phyloP scores from a whole-genome alignment of 1,139 yeast species.

The Sugiyamaella neomexicana region DNA sequence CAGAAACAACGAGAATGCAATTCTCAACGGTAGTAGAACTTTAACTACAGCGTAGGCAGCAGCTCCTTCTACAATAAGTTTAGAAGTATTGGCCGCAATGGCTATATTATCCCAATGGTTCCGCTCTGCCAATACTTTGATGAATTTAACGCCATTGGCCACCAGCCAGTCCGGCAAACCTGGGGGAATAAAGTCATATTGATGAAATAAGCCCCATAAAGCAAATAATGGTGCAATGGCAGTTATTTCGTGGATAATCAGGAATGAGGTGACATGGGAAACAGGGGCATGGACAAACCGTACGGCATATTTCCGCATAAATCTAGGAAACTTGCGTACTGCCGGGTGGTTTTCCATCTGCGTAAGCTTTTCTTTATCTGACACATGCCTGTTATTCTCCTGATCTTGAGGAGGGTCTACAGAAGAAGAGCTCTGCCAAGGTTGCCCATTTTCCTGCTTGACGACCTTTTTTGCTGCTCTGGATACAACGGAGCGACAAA shows the following conservation, averaged over 20 bases:
- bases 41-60: conserved; percentile 82
- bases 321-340: conserved; percentile 44
- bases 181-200: conserved; percentile 47
- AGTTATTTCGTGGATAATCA: conserved; percentile 79
- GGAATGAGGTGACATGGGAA: conserved; percentile 69
- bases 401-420: not conserved
- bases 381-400: not conserved
- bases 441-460: not conserved
- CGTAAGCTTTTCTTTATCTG: not conserved
- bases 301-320: conserved; percentile 52
- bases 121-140: conserved; percentile 49
- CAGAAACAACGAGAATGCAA: conserved; percentile 54
- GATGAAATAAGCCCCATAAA: conserved; percentile 72
- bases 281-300: conserved; percentile 61
- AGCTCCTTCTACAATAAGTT: conserved; percentile 77
- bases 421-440: not conserved
- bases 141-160: conserved; percentile 59
- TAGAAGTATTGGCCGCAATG: conserved; percentile 54
- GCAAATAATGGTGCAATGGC: conserved; percentile 79
- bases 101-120: conserved; percentile 38
- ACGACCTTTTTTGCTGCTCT: conserved; percentile 18
- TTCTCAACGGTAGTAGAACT: conserved; percentile 56
- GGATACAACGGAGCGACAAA: conserved; percentile 12
- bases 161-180: conserved; percentile 69
- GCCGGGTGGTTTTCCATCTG: conserved; percentile 19